phyloP scores from a whole-genome alignment of 441 rosid species.

The Eutrema salsugineum region DNA sequence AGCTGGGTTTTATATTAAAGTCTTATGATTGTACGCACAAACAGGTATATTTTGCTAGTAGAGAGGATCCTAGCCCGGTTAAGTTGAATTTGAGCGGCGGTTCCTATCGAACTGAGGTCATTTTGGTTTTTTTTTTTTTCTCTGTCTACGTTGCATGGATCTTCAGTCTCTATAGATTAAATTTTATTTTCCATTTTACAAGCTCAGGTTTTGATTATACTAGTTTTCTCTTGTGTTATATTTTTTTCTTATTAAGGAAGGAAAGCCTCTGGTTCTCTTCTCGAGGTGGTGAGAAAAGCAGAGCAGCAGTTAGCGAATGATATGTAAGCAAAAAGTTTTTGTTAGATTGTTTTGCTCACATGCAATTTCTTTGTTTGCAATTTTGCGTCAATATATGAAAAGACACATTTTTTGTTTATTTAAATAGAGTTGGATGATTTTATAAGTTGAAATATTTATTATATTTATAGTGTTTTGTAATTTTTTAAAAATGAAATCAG shows the following conservation, averaged over 20 bases:
- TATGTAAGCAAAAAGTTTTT: not conserved
- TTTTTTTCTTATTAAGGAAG: not conserved
- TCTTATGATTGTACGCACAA: not conserved
- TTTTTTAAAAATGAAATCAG: too few relatives aligned
- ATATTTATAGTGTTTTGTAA: too few relatives aligned
- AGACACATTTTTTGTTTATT: not conserved
- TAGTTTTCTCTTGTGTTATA: not conserved
- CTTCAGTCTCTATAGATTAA: not conserved
- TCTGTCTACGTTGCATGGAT: not conserved
- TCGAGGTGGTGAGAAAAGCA: slow-evolving; percentile 22
- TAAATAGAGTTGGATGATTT: too few relatives aligned
- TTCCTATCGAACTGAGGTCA: slow-evolving; percentile 16
- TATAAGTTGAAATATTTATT: too few relatives aligned
- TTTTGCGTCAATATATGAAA: not conserved
- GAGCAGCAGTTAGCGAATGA: slow-evolving; percentile 17
- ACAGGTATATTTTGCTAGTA: slow-evolving; percentile 1
- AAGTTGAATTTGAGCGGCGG: slow-evolving; percentile 1
- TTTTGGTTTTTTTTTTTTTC: not conserved
- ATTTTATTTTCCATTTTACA: not conserved
- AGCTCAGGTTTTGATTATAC: not conserved
- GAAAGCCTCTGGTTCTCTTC: slow-evolving; percentile 24
- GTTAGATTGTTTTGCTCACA: not conserved
- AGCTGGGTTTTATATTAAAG: not conserved
- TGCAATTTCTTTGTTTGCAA: too few relatives aligned
- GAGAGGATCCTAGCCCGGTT: slow-evolving; percentile 12